Evolutionary conservation across 2,329 filamentous ascomycete genomes (phyloP).

Genomic region (Mollisia scopiformis): DNA sequence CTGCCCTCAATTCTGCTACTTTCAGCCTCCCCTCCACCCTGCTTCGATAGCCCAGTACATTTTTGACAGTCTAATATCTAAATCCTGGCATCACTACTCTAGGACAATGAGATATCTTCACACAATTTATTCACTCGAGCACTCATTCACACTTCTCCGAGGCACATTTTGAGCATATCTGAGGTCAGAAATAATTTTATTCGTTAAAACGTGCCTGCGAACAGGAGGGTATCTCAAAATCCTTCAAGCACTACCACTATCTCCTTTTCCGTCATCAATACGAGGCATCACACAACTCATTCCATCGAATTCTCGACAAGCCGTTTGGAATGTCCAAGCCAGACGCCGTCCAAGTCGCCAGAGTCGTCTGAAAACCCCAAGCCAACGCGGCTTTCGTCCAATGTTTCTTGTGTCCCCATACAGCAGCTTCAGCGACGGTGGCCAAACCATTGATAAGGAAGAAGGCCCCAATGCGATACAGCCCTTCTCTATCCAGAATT

Average conservation of each 20-base stretch:
- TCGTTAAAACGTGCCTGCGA: no score
- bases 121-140: no score
- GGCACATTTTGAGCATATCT: no score
- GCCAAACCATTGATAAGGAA: conserved; percentile 44
- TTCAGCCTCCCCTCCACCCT: no score
- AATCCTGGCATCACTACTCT: no score
- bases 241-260: neutral
- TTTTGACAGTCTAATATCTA: no score
- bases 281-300: conserved; percentile 31
- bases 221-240: neutral
- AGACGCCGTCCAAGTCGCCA: conserved; percentile 40
- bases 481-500: conserved; percentile 36
- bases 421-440: conserved; percentile 36
- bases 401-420: conserved; percentile 41
- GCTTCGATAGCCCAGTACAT: no score
- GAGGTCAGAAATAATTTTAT: no score
- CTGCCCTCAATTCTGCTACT: no score
- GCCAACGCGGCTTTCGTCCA: conserved; percentile 37
- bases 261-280: neutral
- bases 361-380: conserved; percentile 38
- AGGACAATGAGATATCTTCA: no score
- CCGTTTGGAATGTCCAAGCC: conserved; percentile 39
- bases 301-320: conserved; percentile 37
- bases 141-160: no score
- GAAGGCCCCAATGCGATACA: conserved; percentile 40